These are phyloP conservation scores for Quillaja saponaria DNA, from an alignment of 306 rosid genomes.

Conservation along the genomic window DNA sequence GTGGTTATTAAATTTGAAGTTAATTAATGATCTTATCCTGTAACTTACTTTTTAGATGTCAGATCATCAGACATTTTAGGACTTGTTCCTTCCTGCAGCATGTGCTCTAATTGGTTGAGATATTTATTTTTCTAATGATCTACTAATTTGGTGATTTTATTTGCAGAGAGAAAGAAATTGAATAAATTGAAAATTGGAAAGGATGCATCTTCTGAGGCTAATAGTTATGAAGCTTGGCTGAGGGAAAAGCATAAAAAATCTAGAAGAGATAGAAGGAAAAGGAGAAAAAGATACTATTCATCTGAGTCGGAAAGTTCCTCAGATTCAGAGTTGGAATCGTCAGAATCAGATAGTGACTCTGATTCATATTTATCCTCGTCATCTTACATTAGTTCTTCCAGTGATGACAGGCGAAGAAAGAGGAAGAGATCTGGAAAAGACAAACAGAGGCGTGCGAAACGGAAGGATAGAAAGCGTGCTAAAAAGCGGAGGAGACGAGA, in stretches of 20 bases:
- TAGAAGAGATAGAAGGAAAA: conserved; percentile 66
- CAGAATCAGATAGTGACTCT: conserved; percentile 80
- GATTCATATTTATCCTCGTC: conserved; percentile 73
- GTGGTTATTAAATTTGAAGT: conserved; percentile 1
- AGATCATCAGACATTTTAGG: neutral
- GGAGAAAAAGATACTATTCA: conserved; percentile 63
- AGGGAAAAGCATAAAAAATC: conserved; percentile 71
- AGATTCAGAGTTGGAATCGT: conserved; percentile 72
- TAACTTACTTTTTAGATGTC: conserved; percentile 4
- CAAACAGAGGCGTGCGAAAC: conserved; percentile 59
- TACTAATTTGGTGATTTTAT: conserved; percentile 15
- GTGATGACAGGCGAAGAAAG: conserved; percentile 77
- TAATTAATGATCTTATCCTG: neutral
- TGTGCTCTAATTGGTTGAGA: conserved; percentile 1
- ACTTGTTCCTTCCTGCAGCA: neutral
- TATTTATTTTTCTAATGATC: neutral
- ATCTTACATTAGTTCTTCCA: conserved; percentile 70
- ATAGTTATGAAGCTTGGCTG: conserved; percentile 51
- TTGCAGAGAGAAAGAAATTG: conserved; percentile 61
- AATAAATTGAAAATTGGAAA: conserved; percentile 46
- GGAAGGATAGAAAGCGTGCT: conserved; percentile 68
- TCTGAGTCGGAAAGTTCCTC: conserved; percentile 74
- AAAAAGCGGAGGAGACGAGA: conserved; percentile 61
- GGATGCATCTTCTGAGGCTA: conserved; percentile 56
- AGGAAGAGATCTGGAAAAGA: conserved; percentile 79